Conservation (phyloP, 2,329 filamentous ascomycete species). For the Ceratocystiopsis minuta region DNA sequence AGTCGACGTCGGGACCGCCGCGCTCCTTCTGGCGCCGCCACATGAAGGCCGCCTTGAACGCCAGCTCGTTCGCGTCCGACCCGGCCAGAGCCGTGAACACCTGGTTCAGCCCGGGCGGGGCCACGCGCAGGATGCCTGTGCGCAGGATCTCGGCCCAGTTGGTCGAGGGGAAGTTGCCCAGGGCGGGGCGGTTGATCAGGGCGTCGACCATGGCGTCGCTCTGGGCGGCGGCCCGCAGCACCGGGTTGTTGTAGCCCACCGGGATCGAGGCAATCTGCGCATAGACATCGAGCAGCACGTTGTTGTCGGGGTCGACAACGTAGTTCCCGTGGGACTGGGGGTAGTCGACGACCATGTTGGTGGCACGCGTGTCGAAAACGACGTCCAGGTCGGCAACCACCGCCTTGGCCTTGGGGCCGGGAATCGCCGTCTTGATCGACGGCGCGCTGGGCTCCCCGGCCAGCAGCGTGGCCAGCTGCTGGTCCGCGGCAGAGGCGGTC, state of each 20-base stretch:
- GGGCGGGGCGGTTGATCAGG: conserved; percentile 73
- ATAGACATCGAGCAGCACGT: conserved; percentile 59
- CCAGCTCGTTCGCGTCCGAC: conserved; percentile 84
- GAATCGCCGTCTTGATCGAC: conserved; percentile 42
- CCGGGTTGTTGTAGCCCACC: conserved; percentile 80
- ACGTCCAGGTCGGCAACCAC: conserved; percentile 52
- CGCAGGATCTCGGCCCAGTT: conserved; percentile 70
- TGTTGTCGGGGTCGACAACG: conserved; percentile 54
- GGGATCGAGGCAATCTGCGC: conserved; percentile 89
- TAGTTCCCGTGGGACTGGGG: conserved; percentile 65
- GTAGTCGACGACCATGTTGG: conserved; percentile 72
- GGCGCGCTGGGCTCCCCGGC: conserved; percentile 31
- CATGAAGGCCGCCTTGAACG: conserved; percentile 94
- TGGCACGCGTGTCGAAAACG: conserved; percentile 70
- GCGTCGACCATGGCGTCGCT: conserved; percentile 64
- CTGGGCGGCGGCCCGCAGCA: conserved; percentile 49
- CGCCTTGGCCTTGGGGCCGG: conserved; percentile 56
- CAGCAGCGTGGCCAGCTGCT: conserved; percentile 12
- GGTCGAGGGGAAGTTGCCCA: conserved; percentile 77
- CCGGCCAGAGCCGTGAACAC: conserved; percentile 83
- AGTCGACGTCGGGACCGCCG: conserved; percentile 59
- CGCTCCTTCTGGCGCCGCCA: conserved; percentile 68
- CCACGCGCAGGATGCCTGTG: conserved; percentile 63
- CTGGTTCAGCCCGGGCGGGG: conserved; percentile 68
- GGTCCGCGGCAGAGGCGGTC: conserved; percentile 7